Conservation (phyloP, 1,139 yeast genomes). For the Geotrichum siamense region DNA sequence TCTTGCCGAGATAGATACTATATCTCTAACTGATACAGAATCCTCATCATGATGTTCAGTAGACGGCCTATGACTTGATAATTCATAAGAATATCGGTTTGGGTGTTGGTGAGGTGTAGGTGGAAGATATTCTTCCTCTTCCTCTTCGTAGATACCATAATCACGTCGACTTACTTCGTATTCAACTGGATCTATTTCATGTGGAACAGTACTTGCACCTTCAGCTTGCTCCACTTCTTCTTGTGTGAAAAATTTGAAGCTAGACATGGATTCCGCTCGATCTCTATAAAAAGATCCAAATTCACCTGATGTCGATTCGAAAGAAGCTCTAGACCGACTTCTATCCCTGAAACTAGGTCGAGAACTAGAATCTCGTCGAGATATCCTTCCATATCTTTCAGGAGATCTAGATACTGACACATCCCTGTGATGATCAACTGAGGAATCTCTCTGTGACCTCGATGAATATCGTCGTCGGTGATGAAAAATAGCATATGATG, state of each 20-base stretch:
- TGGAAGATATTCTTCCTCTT: constrained; percentile 19
- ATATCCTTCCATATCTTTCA: constrained; percentile 1
- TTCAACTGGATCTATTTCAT: constrained; percentile 42
- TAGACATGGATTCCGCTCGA: constrained; percentile 30
- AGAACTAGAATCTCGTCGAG: constrained; percentile 18
- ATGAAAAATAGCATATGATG: constrained; percentile 83
- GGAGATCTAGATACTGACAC: constrained; percentile 14
- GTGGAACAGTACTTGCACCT: constrained; percentile 72
- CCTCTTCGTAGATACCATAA: constrained; percentile 31
- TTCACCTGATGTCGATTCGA: constrained; percentile 26
- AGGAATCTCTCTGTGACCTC: constrained; percentile 26
- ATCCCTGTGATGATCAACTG: constrained; percentile 9
- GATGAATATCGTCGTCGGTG: constrained; percentile 42
- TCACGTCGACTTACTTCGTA: constrained; percentile 37
- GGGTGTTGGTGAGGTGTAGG: constrained; percentile 24
- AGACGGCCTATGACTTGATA: constrained; percentile 12
- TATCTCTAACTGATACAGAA: constrained; percentile 4
- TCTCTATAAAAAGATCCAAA: constrained; percentile 12
- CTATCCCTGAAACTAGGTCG: constrained; percentile 22
- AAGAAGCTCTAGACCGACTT: constrained; percentile 21
- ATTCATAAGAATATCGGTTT: constrained; percentile 21
- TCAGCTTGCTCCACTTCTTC: constrained; percentile 82
- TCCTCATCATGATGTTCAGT: constrained; percentile 10
- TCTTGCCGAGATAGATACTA: constrained; percentile 9
- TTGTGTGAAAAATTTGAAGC: constrained; percentile 70